phyloP scores from a whole-genome alignment of 2,329 filamentous ascomycete genomes.

The Talaromyces piceae region DNA sequence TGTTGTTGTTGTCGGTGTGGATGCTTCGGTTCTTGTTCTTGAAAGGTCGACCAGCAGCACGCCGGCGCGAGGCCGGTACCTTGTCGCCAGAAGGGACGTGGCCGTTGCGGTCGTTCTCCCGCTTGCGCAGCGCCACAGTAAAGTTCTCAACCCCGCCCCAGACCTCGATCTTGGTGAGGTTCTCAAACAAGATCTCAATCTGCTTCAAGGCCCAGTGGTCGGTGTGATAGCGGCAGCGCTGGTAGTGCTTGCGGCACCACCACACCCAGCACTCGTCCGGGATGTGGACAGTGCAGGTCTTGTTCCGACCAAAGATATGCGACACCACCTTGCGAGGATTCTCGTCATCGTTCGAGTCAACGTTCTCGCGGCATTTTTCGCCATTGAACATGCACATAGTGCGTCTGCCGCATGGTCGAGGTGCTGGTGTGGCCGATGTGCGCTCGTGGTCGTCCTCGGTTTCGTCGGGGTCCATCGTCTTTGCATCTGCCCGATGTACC shows the following conservation, averaged over 20 bases:
- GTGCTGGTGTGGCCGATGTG: too few species aligned
- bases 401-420: background rate
- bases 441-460: background rate
- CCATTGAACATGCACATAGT: background rate
- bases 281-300: conserved; percentile 64
- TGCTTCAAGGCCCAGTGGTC: conserved; percentile 51
- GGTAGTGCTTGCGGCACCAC: conserved; percentile 76
- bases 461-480: background rate
- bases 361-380: background rate
- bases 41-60: background rate
- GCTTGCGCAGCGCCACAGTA: conserved; percentile 56
- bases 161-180: conserved; percentile 54
- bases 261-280: conserved; percentile 65
- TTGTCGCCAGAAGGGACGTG: background rate
- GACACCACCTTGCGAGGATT: conserved; percentile 62
- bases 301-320: conserved; percentile 78
- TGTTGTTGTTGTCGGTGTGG: background rate
- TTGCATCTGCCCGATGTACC: background rate
- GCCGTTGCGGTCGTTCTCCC: conserved; percentile 37
- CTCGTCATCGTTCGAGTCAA: background rate
- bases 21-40: conserved; percentile 1
- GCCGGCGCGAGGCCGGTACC: conserved; percentile 1
- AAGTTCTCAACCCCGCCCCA: conserved; percentile 58
- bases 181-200: conserved; percentile 55
- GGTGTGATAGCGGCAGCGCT: conserved; percentile 64